Conservation (phyloP, 768 basidiomycete species). For the Collybia mongolica region DNA sequence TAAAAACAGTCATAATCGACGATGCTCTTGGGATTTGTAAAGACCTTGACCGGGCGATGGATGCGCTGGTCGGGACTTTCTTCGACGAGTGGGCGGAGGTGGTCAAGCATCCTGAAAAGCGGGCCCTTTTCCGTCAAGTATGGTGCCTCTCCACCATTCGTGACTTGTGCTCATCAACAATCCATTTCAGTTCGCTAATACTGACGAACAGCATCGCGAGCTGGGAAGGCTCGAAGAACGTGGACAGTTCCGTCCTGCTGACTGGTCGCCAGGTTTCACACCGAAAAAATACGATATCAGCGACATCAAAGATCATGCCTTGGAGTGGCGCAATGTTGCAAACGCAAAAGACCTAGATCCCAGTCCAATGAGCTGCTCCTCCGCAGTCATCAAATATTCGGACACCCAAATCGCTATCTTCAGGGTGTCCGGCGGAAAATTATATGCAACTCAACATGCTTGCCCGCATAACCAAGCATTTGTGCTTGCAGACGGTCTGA, state of each 20-base stretch:
- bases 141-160: background rate
- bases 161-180: slow-evolving; percentile 38
- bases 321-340: slow-evolving; percentile 58
- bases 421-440: slow-evolving; percentile 54
- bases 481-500: slow-evolving; percentile 67
- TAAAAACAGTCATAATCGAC: slow-evolving; percentile 55
- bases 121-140: slow-evolving; percentile 16
- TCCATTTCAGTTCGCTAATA: slow-evolving; percentile 69
- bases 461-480: slow-evolving; percentile 56
- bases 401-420: slow-evolving; percentile 70
- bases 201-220: slow-evolving; percentile 40
- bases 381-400: slow-evolving; percentile 55
- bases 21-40: slow-evolving; percentile 73
- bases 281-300: slow-evolving; percentile 41
- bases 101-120: slow-evolving; percentile 35
- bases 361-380: slow-evolving; percentile 45
- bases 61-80: slow-evolving; percentile 61
- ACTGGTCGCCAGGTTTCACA: slow-evolving; percentile 63
- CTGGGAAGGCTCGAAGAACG: slow-evolving; percentile 59
- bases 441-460: slow-evolving; percentile 72
- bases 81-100: slow-evolving; percentile 70
- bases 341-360: slow-evolving; percentile 46
- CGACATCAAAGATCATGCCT: slow-evolving; percentile 39
- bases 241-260: slow-evolving; percentile 60
- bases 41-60: slow-evolving; percentile 67